These are phyloP conservation scores for Veloporphyrellus conicus DNA, from an alignment of 1,284 basidiomycete genomes.

Conservation along the genomic window DNA sequence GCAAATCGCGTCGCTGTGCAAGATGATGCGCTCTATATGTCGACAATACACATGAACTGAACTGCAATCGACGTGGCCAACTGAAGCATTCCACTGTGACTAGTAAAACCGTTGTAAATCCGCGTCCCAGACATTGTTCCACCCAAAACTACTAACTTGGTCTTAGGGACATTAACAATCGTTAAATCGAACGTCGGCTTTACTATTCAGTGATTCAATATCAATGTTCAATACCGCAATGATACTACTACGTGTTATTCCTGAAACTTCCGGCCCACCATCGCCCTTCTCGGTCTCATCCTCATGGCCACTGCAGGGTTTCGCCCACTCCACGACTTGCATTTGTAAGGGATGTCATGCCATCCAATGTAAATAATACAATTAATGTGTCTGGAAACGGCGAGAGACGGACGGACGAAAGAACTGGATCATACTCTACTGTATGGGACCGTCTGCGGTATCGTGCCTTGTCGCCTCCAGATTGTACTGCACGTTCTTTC, in stretches of 20 bases:
- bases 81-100: no score
- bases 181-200: no score
- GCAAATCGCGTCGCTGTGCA: slow-evolving; percentile 4
- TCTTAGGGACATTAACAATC: no score
- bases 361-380: slow-evolving; percentile 90
- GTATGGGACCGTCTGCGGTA: no score
- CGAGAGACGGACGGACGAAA: neutral
- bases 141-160: no score
- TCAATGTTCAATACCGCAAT: no score
- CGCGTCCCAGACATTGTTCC: no score
- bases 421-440: neutral
- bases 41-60: no score
- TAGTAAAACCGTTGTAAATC: no score
- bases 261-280: slow-evolving; percentile 57
- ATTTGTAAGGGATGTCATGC: slow-evolving; percentile 97
- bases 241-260: slow-evolving; percentile 60
- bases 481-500: slow-evolving; percentile 84
- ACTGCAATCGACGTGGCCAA: slow-evolving; percentile 32
- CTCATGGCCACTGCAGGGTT: slow-evolving; percentile 69
- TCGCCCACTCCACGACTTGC: slow-evolving; percentile 80
- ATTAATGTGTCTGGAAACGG: no score
- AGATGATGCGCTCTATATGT: neutral
- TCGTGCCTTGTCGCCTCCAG: slow-evolving; percentile 59
- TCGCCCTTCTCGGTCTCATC: slow-evolving; percentile 73
- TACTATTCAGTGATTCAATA: no score